Conservation (phyloP, 331 rosid genomes). For the Telfairia occidentalis region DNA sequence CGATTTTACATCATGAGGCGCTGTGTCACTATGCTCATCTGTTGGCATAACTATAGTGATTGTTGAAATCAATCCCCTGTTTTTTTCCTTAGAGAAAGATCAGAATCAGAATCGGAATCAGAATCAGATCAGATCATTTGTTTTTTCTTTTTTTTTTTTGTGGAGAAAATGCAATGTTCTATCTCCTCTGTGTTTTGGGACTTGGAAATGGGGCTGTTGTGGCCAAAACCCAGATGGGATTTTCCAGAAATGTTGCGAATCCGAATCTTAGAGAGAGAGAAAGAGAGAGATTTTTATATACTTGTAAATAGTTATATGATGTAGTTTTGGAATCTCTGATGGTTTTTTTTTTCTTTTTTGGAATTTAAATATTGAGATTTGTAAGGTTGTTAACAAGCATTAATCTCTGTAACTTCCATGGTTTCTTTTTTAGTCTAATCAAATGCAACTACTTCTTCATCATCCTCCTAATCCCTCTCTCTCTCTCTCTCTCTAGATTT, state of each 20-base stretch:
- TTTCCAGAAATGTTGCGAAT: conserved; percentile 13
- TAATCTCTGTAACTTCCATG: not conserved
- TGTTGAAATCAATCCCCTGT: conserved; percentile 16
- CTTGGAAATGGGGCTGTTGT: not conserved
- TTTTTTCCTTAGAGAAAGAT: conserved; percentile 8
- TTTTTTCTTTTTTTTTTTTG: not conserved
- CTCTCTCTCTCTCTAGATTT: not conserved
- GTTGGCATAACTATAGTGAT: conserved; percentile 74
- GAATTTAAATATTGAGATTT: conserved; percentile 16
- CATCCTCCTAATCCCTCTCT: not conserved
- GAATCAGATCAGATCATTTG: not conserved
- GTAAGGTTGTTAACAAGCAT: conserved; percentile 14
- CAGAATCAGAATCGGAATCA: not conserved
- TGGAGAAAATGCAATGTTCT: not conserved
- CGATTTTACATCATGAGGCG: conserved; percentile 89
- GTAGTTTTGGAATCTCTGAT: not conserved
- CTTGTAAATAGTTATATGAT: conserved; percentile 38
- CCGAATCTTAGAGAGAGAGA: conserved; percentile 7
- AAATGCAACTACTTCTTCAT: not conserved
- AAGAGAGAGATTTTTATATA: conserved; percentile 21
- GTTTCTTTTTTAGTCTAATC: not conserved
- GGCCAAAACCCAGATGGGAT: conserved; percentile 13
- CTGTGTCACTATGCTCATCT: conserved; percentile 88
- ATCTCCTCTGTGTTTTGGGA: not conserved
- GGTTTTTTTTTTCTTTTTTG: not conserved